Conservation (phyloP, 1,284 basidiomycete genomes). For the Ceratobasidium sp. region DNA sequence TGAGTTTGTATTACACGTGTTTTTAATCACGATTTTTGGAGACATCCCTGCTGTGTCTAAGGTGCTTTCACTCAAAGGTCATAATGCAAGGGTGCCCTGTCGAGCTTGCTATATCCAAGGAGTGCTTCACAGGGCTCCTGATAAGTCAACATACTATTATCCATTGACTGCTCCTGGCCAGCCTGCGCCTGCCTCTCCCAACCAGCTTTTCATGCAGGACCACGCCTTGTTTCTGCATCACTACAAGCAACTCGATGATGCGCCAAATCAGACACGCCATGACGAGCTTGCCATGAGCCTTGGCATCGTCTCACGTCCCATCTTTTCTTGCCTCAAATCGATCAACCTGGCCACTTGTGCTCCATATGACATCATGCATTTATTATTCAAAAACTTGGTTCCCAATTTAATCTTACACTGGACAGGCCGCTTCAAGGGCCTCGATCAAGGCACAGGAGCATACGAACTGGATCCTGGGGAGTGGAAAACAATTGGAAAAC, state of each 20-base stretch:
- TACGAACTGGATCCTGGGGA: conserved; percentile 37
- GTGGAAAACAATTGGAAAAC: background rate
- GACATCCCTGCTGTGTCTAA: conserved; percentile 33
- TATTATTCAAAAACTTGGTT: conserved; percentile 48
- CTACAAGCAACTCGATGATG: too few relatives aligned
- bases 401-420: conserved; percentile 50
- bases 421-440: conserved; percentile 54
- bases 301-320: conserved; percentile 26
- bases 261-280: too few relatives aligned
- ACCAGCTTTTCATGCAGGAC: background rate
- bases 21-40: conserved; percentile 22
- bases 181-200: background rate
- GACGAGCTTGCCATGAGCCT: background rate
- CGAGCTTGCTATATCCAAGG: conserved; percentile 13
- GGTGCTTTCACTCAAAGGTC: conserved; percentile 5
- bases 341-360: conserved; percentile 32
- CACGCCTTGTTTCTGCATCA: background rate
- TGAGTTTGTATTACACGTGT: conserved; percentile 11
- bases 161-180: too few relatives aligned
- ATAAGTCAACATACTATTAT: too few relatives aligned
- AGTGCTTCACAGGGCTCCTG: background rate
- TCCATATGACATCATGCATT: conserved; percentile 56
- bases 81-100: conserved; percentile 9
- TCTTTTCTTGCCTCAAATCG: conserved; percentile 8
- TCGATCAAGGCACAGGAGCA: conserved; percentile 49